Base-by-base conservation (phyloP, 208 protist species). In the Wallacemonas sp. region DNA sequence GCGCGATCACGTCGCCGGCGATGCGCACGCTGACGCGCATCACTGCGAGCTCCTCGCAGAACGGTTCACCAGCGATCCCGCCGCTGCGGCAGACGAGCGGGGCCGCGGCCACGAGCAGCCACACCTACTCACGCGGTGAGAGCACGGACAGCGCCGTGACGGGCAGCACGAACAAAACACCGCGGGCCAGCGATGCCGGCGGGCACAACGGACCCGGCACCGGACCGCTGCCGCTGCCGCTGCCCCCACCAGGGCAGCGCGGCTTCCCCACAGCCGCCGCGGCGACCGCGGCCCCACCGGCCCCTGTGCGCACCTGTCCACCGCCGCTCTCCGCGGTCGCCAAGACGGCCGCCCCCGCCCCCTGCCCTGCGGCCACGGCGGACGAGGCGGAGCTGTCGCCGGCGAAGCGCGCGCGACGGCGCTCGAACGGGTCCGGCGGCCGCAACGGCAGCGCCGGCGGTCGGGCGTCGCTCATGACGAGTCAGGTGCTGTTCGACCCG, bases 381-480 rank as follows among this genome's bases (percentile, higher is more conserved):
- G 32, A 26, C 5, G 52, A 8, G 20, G 31, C 10, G 29, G 3
- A 8, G 7, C 26, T 1, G 3, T 36, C 29, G n/a, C 25, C 29
- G 0, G 52, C 52, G 8, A 33, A 39, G 18, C 29, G 29, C 20
- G 11, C 16, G 11, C 52, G 32, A 5, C 52, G 52, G 4, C 52
- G 52, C n/a, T 26, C 52, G 5, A 49, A 23, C 44, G n/a, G 44
- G 5, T 5, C 44, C 7, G 52, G 52, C 10, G 52, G 16, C 3
- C 52, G 22, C 14, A 25, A 41, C n/a, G 52, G 26, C 52, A 41
- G 32, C 52, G 52, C 29, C 28, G 52, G 31, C n/a, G 52, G 52
- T 14, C 52, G 52, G 10, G 32, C 52, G 10, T 59, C 52, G 32
- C 52, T 59, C 52, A 33, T 59, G 52, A 59, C 52, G 20, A 59